These are phyloP conservation scores for Symbiodinium natans DNA, from an alignment of 73 alveolate species.

Conservation along the genomic window DNA sequence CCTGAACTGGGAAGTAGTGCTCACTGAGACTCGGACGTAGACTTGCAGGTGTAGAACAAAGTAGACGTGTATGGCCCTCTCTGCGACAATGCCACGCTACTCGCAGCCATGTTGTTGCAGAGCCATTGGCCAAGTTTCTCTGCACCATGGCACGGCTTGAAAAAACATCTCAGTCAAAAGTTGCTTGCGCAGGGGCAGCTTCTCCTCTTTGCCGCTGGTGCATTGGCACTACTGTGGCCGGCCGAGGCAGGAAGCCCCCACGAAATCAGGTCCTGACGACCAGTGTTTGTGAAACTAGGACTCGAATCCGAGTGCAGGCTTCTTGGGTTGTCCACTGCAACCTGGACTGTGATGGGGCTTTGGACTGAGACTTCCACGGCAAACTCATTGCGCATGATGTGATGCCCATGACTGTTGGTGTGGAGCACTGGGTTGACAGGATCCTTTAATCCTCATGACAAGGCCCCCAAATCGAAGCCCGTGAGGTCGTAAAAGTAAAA, in stretches of 20 bases:
- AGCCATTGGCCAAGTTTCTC: not conserved
- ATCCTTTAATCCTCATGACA: no score
- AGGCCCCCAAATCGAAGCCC: no score
- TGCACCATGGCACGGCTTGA: not conserved
- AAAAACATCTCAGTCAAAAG: not conserved
- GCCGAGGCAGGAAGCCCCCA: not conserved
- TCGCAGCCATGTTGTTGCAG: not conserved
- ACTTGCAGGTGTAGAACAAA: not conserved
- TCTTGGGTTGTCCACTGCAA: constrained; percentile 69
- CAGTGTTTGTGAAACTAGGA: no score
- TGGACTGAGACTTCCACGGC: not conserved
- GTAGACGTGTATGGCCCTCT: not conserved
- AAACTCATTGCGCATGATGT: no score
- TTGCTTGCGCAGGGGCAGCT: not conserved
- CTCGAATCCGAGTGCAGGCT: not conserved
- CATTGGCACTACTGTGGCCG: not conserved
- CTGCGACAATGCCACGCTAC: not conserved
- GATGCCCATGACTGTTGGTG: no score
- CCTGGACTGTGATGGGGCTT: constrained; percentile 54
- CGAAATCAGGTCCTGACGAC: not conserved
- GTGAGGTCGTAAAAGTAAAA: no score
- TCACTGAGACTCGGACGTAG: not conserved
- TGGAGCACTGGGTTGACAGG: no score
- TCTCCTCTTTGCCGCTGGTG: not conserved
- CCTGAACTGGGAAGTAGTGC: not conserved